Evolutionary conservation across 441 rosid species (phyloP), one percentile per base, ranked within the genome.

Genomic region (Pelargonium cotyledonis): DNA sequence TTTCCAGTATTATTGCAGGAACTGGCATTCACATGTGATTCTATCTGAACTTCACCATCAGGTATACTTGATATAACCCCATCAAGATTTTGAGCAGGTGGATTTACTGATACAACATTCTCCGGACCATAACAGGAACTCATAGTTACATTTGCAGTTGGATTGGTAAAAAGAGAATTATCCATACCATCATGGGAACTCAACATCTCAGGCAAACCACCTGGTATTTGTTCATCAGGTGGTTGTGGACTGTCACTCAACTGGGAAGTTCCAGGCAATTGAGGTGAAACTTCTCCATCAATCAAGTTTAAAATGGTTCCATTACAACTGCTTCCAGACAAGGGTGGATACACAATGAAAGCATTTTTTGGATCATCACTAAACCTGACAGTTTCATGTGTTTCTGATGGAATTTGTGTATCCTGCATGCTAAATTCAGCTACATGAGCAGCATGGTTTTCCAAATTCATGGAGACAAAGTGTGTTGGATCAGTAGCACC

Each of bases 231-330:
- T 58, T 62, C 72, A 46, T 46, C 73, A 53, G 72, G 68, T 53
- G 21, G 61, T 60, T 57, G 73, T 41, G 61, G 67, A 63, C 70
- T 70, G 71, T 75, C 75, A 69, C 63, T 71, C 65, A 80, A 77
- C 73, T 70, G 74, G 15, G 70, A 63, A 69, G 68, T 53, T 68
- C 19, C 75, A 70, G 70, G 72, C 69, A 38, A 72, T 70, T 76
- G 72, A 12, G 14, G 65, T 66, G 49, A 80, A 80, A 55, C 70
- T 60, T 77, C 82, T 73, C 76, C 72, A 73, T 75, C 79, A 65
- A 70, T 62, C 71, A 53, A 19, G 70, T 67, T 72, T 51, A 69
- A 68, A 44, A 5, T 67, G 65, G 70, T 65, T 75, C 71, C 77
- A 76, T 40, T 70, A 60, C 67, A 67, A 79, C 57, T 76, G 73